A percentile compares a stretch with the other conserved stretches of the same genome.
These are phyloP conservation scores for Lipomyces sp. DNA, from an alignment of 805 yeast genomes.

Conservation along the genomic window DNA sequence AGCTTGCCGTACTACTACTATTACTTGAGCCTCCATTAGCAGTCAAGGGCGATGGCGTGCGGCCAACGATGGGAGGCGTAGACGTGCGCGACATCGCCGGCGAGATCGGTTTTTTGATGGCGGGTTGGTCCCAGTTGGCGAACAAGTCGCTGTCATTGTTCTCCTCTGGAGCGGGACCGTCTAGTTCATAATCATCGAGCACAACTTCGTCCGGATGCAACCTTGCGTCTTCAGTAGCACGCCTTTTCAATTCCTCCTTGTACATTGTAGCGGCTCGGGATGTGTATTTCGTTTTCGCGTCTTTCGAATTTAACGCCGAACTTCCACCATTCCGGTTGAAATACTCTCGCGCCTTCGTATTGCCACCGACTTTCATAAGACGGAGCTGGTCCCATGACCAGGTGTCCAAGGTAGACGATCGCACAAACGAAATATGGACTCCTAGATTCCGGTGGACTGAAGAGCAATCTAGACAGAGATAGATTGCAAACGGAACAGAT, in stretches of 20 bases:
- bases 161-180: conserved; percentile 10
- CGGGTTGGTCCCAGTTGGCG: conserved; percentile 88
- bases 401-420: conserved; percentile 87
- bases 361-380: conserved; percentile 93
- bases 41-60: conserved; percentile 39
- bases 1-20: conserved; percentile 1
- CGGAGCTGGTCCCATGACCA: conserved; percentile 93
- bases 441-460: conserved; percentile 96
- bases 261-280: conserved; percentile 79
- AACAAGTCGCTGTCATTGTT: conserved; percentile 78
- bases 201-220: conserved; percentile 73
- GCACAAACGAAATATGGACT: conserved; percentile 93
- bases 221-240: conserved; percentile 64
- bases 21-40: conserved; percentile 21
- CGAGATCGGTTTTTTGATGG: conserved; percentile 45
- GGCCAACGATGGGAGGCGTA: conserved; percentile 42
- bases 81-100: conserved; percentile 52
- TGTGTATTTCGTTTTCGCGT: conserved; percentile 78
- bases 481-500: conserved; percentile 92
- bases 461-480: conserved; percentile 91
- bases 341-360: conserved; percentile 81
- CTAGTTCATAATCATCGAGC: conserved; percentile 49
- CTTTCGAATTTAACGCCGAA: conserved; percentile 62
- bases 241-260: conserved; percentile 75
- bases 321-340: conserved; percentile 86